Evolutionary conservation across 495 filamentous ascomycete species (phyloP).

Genomic region (Aspergillus avenaceus): DNA sequence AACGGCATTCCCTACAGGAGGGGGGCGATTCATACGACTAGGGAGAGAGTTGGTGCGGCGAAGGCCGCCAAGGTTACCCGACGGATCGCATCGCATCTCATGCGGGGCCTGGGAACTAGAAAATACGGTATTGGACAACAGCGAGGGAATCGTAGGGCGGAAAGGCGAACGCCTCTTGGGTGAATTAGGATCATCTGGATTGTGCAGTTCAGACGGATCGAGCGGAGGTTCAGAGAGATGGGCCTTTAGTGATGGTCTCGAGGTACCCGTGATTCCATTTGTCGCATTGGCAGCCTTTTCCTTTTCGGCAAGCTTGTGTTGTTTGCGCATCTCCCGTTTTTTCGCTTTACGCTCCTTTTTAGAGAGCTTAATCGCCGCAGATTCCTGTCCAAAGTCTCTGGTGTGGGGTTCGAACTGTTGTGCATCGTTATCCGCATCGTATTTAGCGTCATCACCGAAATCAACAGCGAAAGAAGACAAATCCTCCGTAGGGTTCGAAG

Average conservation of each 20-base stretch:
- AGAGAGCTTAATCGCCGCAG: slow-evolving; percentile 9
- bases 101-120: slow-evolving; percentile 34
- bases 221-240: slow-evolving; percentile 5
- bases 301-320: slow-evolving; percentile 32
- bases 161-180: slow-evolving; percentile 30
- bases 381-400: slow-evolving; percentile 29
- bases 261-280: background rate
- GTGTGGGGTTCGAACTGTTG: slow-evolving; percentile 19
- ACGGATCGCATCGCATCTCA: slow-evolving; percentile 23
- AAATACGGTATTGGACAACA: slow-evolving; percentile 66
- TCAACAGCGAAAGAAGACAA: slow-evolving; percentile 32
- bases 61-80: slow-evolving; percentile 54
- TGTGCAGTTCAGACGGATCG: slow-evolving; percentile 6
- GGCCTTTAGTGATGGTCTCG: slow-evolving; percentile 8
- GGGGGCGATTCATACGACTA: slow-evolving; percentile 56
- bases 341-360: slow-evolving; percentile 15
- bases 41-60: slow-evolving; percentile 79
- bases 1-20: slow-evolving; percentile 35
- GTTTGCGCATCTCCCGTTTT: slow-evolving; percentile 33
- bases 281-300: slow-evolving; percentile 7
- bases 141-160: slow-evolving; percentile 51
- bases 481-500: slow-evolving; percentile 34
- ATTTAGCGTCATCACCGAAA: slow-evolving; percentile 29
- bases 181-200: slow-evolving; percentile 12
- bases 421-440: slow-evolving; percentile 25